Evolutionary conservation across 257 asterid genomes (phyloP).

Genomic region (Nicotiana otophora): DNA sequence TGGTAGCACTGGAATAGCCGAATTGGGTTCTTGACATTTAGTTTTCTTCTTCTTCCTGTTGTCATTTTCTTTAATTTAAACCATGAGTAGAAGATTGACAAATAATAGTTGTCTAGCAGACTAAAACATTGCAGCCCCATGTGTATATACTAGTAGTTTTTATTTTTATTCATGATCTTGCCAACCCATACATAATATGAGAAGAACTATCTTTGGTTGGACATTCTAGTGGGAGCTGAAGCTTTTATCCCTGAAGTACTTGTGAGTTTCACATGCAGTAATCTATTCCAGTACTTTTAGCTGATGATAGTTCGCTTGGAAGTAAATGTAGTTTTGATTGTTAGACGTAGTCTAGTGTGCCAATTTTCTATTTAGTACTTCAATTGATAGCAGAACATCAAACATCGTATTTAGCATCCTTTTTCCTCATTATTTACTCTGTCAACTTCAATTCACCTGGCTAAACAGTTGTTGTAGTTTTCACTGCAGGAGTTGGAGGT

Average conservation of each 20-base stretch:
- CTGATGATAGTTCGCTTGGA: neutral
- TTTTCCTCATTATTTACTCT: neutral
- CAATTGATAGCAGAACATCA: neutral
- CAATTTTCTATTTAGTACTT: neutral
- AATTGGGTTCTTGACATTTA: neutral
- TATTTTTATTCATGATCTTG: neutral
- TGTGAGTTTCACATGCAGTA: neutral
- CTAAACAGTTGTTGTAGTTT: neutral
- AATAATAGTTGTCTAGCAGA: neutral
- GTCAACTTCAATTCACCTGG: neutral
- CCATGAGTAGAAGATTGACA: neutral
- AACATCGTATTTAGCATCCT: neutral
- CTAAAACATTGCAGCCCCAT: neutral
- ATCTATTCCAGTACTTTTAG: neutral
- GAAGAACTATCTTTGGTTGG: neutral
- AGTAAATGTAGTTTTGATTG: neutral
- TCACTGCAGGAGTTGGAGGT: conserved; percentile 70
- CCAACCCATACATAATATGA: neutral
- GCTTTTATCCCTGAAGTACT: neutral
- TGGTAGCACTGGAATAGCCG: neutral
- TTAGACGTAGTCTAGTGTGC: neutral
- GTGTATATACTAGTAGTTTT: neutral
- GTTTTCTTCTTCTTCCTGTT: neutral
- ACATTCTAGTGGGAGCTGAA: neutral
- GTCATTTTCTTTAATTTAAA: neutral